Conservation (phyloP, 2,329 filamentous ascomycete species). For the Cytospora leucostoma region DNA sequence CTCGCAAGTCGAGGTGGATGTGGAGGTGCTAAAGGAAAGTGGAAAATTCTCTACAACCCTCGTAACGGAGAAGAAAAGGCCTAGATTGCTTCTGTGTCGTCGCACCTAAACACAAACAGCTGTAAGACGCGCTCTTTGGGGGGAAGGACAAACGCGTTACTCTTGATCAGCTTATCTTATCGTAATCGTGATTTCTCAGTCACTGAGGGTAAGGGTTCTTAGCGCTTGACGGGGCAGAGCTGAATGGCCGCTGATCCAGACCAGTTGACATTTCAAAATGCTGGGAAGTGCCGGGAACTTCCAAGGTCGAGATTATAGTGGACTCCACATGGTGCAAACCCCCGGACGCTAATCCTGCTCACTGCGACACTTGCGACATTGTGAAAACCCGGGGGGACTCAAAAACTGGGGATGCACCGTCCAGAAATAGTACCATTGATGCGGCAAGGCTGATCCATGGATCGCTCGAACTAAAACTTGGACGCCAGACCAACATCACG, state of each 20-base stretch:
- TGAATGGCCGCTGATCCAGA: no score
- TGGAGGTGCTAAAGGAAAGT: neutral
- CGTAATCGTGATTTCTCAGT: neutral
- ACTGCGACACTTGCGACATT: neutral
- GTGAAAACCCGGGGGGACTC: neutral
- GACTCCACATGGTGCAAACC: neutral
- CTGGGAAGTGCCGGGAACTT: neutral
- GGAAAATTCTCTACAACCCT: neutral
- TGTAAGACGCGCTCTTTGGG: neutral
- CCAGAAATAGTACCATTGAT: slow-evolving; percentile 2
- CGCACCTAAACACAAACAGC: neutral
- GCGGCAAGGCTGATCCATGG: neutral
- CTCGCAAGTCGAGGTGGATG: neutral
- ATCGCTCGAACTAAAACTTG: neutral
- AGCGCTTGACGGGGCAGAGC: no score
- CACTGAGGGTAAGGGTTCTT: slow-evolving; percentile 8
- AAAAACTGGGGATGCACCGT: neutral
- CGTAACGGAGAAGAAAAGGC: neutral
- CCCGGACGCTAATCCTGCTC: neutral
- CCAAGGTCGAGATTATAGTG: neutral
- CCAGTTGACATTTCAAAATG: no score
- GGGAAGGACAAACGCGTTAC: neutral
- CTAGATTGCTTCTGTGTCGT: neutral
- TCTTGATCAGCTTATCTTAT: slow-evolving; percentile 1
- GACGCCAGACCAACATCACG: neutral